phyloP scores from a whole-genome alignment of 768 basidiomycete genomes.

The Thelephora aurantiotincta region DNA sequence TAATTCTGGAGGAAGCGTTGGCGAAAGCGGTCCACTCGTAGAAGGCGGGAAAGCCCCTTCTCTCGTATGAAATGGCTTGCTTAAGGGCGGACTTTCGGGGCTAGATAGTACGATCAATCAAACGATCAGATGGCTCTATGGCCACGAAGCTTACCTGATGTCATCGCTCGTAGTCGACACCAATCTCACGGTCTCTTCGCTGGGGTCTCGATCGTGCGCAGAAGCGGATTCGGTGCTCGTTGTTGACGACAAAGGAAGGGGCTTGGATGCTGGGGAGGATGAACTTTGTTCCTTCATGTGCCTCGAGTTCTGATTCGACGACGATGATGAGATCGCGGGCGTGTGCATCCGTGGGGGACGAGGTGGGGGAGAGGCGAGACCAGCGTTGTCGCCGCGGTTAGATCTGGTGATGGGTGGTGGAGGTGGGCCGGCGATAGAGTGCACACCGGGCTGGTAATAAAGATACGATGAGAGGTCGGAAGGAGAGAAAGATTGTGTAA shows the following conservation, averaged over 20 bases:
- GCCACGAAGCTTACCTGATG: conserved; percentile 7
- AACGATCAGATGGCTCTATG: no score
- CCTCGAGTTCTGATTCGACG: background rate
- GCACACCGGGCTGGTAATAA: conserved; percentile 50
- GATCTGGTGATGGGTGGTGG: conserved; percentile 51
- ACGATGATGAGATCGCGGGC: conserved; percentile 1
- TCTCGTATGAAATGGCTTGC: conserved; percentile 21
- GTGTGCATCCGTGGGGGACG: conserved; percentile 32
- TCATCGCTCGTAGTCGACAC: conserved; percentile 7
- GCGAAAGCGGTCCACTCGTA: conserved; percentile 5
- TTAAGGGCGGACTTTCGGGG: background rate
- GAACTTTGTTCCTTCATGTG: background rate
- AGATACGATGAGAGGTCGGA: conserved; percentile 29
- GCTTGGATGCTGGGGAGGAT: no score
- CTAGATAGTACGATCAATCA: no score
- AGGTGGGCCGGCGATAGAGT: conserved; percentile 61
- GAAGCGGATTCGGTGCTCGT: no score
- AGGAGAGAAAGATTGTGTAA: background rate
- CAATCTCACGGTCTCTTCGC: no score
- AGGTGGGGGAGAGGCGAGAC: conserved; percentile 43
- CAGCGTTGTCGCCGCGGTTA: conserved; percentile 27
- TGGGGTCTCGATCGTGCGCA: no score
- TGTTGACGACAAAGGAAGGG: no score
- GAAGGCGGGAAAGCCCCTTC: conserved; percentile 59
- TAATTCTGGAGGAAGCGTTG: background rate